A percentile compares a stretch with the other conserved stretches of the same genome.
Evolutionary conservation across 1,284 basidiomycete genomes (phyloP).

Genomic region (Tylopilus sp.): DNA sequence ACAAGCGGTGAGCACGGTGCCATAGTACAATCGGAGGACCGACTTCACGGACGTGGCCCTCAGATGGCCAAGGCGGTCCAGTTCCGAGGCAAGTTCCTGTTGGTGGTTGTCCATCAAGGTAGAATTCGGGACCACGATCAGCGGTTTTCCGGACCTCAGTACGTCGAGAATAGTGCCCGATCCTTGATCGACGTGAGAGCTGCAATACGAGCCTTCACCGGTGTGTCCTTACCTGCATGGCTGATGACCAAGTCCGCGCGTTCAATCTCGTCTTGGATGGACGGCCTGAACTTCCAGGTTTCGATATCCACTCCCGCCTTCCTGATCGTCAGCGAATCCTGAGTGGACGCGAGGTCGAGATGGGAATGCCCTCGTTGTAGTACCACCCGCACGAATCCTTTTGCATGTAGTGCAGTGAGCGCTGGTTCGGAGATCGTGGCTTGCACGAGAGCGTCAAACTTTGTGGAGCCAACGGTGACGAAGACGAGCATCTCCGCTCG

Average conservation of each 20-base stretch:
- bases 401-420: slow-evolving; percentile 47
- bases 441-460: slow-evolving; percentile 72
- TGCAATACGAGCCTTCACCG: not conserved
- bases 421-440: slow-evolving; percentile 55
- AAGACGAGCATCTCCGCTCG: slow-evolving; percentile 54
- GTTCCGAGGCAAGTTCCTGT: slow-evolving; percentile 75
- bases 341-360: slow-evolving; percentile 22
- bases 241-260: slow-evolving; percentile 78
- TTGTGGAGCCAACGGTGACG: slow-evolving; percentile 88
- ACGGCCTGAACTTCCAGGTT: slow-evolving; percentile 68
- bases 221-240: slow-evolving; percentile 72
- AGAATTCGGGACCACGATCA: slow-evolving; percentile 88
- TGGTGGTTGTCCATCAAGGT: slow-evolving; percentile 93
- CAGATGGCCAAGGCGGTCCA: slow-evolving; percentile 62
- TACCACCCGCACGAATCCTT: slow-evolving; percentile 55
- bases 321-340: slow-evolving; percentile 26
- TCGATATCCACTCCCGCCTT: slow-evolving; percentile 50
- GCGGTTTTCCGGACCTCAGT: slow-evolving; percentile 64
- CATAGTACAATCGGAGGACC: slow-evolving; percentile 27
- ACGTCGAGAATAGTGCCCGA: slow-evolving; percentile 93
- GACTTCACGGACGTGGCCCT: slow-evolving; percentile 57
- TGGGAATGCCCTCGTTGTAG: slow-evolving; percentile 72
- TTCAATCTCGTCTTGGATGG: slow-evolving; percentile 61
- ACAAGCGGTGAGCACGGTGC: slow-evolving; percentile 13
- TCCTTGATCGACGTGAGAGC: slow-evolving; percentile 46